Conservation (phyloP, 2,329 filamentous ascomycete species). For the Exophiala spinifera region DNA sequence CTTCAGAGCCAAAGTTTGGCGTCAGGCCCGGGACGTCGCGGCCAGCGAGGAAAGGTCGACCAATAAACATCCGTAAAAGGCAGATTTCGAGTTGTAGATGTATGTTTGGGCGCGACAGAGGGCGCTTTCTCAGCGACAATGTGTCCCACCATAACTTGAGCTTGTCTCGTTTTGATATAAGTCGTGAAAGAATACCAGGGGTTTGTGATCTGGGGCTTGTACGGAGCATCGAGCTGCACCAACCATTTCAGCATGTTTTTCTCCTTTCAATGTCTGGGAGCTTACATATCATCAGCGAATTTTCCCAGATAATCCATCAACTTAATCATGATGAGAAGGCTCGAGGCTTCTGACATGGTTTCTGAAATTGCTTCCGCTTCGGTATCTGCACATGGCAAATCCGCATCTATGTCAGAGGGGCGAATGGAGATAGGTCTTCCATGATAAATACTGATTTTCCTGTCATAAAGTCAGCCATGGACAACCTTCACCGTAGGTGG, state of each 20-base stretch:
- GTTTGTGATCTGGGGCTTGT: conserved; percentile 41
- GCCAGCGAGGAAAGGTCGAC: conserved; percentile 52
- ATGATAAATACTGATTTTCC: conserved; percentile 55
- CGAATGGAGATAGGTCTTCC: conserved; percentile 55
- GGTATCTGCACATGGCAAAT: conserved; percentile 44
- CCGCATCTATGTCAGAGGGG: conserved; percentile 54
- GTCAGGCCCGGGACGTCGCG: background rate
- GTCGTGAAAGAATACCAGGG: conserved; percentile 39
- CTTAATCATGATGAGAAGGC: conserved; percentile 49
- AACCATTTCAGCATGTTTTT: too few species aligned
- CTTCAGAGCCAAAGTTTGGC: background rate
- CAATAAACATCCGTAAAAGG: conserved; percentile 53
- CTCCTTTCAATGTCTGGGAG: too few species aligned
- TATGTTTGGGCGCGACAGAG: conserved; percentile 48
- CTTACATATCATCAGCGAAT: conserved; percentile 38
- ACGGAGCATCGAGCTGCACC: conserved; percentile 35
- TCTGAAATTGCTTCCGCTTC: conserved; percentile 28
- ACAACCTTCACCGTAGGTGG: too few species aligned
- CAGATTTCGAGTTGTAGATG: conserved; percentile 55
- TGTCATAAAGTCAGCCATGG: too few species aligned
- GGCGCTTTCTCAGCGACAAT: conserved; percentile 38
- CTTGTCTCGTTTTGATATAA: conserved; percentile 39
- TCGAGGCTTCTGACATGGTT: conserved; percentile 12
- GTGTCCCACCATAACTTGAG: conserved; percentile 43
- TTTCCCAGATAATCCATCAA: conserved; percentile 43